Conservation (phyloP, 225 moss, liverwort and hornwort species). For the Bryoerythrophyllum caledonicum region DNA sequence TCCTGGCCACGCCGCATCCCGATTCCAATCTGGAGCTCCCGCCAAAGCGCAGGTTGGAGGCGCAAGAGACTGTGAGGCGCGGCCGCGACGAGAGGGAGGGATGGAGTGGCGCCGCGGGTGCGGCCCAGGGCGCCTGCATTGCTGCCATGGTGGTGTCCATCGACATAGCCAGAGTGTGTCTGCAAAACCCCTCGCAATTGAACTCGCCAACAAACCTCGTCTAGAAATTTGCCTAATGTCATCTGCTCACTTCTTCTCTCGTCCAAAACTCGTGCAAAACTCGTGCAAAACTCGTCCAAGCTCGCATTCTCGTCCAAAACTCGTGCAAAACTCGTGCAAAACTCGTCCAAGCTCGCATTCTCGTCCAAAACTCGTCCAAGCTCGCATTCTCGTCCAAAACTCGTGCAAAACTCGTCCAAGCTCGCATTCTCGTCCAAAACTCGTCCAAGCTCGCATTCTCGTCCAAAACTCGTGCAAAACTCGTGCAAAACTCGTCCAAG, state of each 20-base stretch:
- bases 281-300: too few relatives aligned
- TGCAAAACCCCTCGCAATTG: background rate
- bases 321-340: too few relatives aligned
- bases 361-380: background rate
- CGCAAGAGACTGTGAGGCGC: background rate
- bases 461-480: background rate
- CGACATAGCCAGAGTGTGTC: conserved; percentile 6
- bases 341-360: background rate
- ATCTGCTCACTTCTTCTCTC: background rate
- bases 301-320: too few relatives aligned
- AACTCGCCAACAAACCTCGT: background rate
- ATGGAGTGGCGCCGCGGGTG: conserved; percentile 5
- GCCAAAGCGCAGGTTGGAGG: background rate
- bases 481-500: too few relatives aligned
- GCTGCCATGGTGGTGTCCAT: conserved; percentile 15
- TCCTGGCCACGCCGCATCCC: background rate
- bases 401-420: background rate
- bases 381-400: too few relatives aligned
- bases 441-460: too few relatives aligned
- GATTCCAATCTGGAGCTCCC: conserved; percentile 10
- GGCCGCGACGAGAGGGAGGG: background rate
- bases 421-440: background rate
- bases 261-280: background rate
- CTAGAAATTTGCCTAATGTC: background rate
- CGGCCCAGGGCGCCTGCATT: conserved; percentile 11